phyloP scores from a whole-genome alignment of 441 rosid species.

The Corymbia citriodora region DNA sequence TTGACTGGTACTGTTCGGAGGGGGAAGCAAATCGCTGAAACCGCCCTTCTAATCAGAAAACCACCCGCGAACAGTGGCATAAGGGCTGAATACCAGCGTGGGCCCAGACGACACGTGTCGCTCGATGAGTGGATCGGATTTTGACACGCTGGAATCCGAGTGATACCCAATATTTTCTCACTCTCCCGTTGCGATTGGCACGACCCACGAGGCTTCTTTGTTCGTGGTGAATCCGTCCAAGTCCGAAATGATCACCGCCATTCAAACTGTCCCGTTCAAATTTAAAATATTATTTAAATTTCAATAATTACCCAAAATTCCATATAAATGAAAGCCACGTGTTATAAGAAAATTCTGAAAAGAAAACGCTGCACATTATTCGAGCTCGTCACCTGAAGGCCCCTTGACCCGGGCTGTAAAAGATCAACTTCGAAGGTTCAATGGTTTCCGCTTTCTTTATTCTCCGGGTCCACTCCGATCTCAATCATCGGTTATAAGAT shows the following conservation, averaged over 20 bases:
- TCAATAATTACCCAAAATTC: too few relatives aligned
- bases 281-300: too few relatives aligned
- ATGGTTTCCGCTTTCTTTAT: neutral
- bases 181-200: neutral
- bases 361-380: neutral
- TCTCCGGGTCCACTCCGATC: neutral
- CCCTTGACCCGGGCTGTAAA: neutral
- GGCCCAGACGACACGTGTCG: too few relatives aligned
- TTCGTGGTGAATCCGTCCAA: neutral
- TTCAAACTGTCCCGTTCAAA: too few relatives aligned
- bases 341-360: neutral
- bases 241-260: neutral
- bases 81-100: too few relatives aligned
- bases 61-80: too few relatives aligned
- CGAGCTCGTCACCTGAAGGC: neutral
- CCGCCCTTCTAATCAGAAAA: too few relatives aligned
- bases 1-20: too few relatives aligned
- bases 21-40: too few relatives aligned
- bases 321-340: neutral
- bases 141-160: too few relatives aligned
- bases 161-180: too few relatives aligned
- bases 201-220: neutral
- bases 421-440: neutral
- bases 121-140: too few relatives aligned
- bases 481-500: neutral